Evolutionary conservation across 148 eudicot species (phyloP).

Genomic region (Cornus controversa): DNA sequence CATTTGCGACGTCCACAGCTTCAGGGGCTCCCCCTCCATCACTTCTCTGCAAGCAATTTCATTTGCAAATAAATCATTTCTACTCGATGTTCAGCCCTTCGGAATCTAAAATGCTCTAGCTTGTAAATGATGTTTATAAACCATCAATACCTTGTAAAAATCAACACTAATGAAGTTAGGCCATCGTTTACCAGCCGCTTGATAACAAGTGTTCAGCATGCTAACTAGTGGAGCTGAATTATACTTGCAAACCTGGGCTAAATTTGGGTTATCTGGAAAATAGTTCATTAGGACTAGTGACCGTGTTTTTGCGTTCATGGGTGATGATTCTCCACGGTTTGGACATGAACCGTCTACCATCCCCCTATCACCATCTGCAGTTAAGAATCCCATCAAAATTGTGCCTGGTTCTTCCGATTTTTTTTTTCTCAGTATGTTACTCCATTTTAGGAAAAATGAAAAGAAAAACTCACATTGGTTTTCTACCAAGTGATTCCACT

Average conservation of each 20-base stretch:
- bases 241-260: constrained; percentile 65
- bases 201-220: constrained; percentile 64
- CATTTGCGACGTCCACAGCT: constrained; percentile 83
- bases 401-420: not conserved
- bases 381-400: constrained; percentile 2
- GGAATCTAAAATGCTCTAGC: constrained; percentile 2
- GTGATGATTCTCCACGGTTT: constrained; percentile 70
- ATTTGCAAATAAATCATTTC: not conserved
- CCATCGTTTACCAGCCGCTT: constrained; percentile 79
- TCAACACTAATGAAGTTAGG: constrained; percentile 90
- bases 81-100: not conserved
- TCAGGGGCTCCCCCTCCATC: constrained; percentile 95
- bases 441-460: not conserved
- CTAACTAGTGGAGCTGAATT: constrained; percentile 64
- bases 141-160: constrained; percentile 68
- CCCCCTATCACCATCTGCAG: constrained; percentile 79
- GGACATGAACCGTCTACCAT: constrained; percentile 71
- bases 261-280: constrained; percentile 54
- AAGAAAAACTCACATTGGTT: constrained; percentile 75
- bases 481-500: constrained; percentile 86
- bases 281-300: constrained; percentile 73
- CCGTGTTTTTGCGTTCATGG: constrained; percentile 59
- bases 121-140: not conserved
- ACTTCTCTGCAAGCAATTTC: constrained; percentile 64
- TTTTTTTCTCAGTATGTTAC: not conserved